phyloP scores from a whole-genome alignment of 352 stramenopile species.

The Phytophthora cryptogea region DNA sequence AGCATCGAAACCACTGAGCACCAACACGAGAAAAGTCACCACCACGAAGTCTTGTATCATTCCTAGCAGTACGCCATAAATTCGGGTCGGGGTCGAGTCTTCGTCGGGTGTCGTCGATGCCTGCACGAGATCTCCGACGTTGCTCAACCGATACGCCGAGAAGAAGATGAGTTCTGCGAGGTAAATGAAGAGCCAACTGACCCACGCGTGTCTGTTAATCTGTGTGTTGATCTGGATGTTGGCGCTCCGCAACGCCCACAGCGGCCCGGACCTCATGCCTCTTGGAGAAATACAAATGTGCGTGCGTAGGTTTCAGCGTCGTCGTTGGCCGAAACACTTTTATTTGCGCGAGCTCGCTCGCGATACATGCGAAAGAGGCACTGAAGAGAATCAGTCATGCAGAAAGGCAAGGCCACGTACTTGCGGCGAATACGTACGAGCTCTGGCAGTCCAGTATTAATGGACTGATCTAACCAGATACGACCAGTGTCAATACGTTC shows the following conservation, averaged over 20 bases:
- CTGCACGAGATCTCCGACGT: slow-evolving; percentile 19
- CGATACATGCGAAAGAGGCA: neutral
- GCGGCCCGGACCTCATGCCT: slow-evolving; percentile 15
- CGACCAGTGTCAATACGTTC: neutral
- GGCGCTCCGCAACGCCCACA: slow-evolving; percentile 12
- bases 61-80: slow-evolving; percentile 26
- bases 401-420: slow-evolving; percentile 10
- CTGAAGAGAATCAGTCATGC: slow-evolving; percentile 17
- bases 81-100: slow-evolving; percentile 8
- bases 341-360: neutral
- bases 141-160: slow-evolving; percentile 27
- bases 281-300: slow-evolving; percentile 8
- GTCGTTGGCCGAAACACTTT: slow-evolving; percentile 1
- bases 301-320: neutral
- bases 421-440: neutral
- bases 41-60: slow-evolving; percentile 33
- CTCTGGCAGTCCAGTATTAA: slow-evolving; percentile 13
- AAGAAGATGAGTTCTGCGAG: slow-evolving; percentile 26
- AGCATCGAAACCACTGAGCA: slow-evolving; percentile 31
- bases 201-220: slow-evolving; percentile 28
- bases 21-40: slow-evolving; percentile 19
- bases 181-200: slow-evolving; percentile 28
- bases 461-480: slow-evolving; percentile 21
- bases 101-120: slow-evolving; percentile 6
- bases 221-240: slow-evolving; percentile 28